Conservation (phyloP, 441 rosid genomes). For the Brassica balearica region DNA sequence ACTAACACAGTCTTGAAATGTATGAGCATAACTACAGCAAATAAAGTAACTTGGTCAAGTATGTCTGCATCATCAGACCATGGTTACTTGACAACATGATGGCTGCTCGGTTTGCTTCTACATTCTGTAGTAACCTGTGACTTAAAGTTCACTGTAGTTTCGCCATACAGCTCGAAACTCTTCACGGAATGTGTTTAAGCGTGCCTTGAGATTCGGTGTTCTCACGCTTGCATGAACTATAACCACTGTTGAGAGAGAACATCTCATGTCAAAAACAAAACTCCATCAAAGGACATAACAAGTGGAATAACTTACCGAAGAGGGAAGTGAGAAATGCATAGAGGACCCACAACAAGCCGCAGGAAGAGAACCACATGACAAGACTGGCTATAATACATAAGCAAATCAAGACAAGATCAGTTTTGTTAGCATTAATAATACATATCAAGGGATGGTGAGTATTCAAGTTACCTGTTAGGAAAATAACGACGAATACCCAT, state of each 20-base stretch:
- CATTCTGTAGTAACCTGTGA: constrained; percentile 5
- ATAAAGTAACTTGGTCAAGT: constrained; percentile 37
- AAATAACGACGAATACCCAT: constrained; percentile 75
- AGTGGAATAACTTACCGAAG: constrained; percentile 56
- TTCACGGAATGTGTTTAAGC: constrained; percentile 94
- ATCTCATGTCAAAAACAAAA: constrained; percentile 7
- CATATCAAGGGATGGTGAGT: constrained; percentile 9
- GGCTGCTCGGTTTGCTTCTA: constrained; percentile 28
- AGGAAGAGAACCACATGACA: constrained; percentile 85
- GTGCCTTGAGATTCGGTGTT: constrained; percentile 98
- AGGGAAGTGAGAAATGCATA: constrained; percentile 86
- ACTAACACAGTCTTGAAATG: background rate
- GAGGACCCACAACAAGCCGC: constrained; percentile 80
- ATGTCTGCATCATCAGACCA: constrained; percentile 2
- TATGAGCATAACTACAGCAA: constrained; percentile 37
- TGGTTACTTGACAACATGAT: constrained; percentile 30
- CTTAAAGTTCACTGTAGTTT: constrained; percentile 91
- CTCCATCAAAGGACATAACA: constrained; percentile 20
- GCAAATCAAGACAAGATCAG: constrained; percentile 24
- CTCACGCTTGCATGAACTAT: constrained; percentile 91
- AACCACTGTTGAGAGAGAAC: constrained; percentile 53
- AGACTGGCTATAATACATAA: constrained; percentile 60
- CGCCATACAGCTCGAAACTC: constrained; percentile 99
- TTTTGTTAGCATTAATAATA: background rate
- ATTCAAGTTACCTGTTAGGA: constrained; percentile 63